Percentiles rank a stretch among this genome's conserved stretches.
Evolutionary conservation across 2,329 filamentous ascomycete genomes (phyloP).

Genomic region (Hirsutella minnesotensis): DNA sequence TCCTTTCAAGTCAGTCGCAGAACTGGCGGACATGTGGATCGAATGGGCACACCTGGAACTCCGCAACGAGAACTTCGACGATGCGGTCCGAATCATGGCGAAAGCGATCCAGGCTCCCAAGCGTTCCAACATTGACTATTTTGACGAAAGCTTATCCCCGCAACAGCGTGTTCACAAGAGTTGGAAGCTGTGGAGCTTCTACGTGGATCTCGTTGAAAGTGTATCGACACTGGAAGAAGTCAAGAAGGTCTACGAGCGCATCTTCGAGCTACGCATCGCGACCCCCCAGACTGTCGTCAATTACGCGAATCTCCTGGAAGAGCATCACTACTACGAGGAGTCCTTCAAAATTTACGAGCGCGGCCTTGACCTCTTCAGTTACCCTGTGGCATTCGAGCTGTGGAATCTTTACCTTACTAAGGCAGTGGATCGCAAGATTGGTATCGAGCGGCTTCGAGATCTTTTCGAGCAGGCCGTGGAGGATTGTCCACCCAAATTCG

Average conservation of each 20-base stretch:
- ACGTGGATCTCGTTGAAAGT: conserved; percentile 93
- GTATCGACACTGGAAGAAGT: conserved; percentile 86
- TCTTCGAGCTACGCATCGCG: conserved; percentile 95
- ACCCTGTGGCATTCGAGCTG: conserved; percentile 93
- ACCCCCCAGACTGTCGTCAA: conserved; percentile 98
- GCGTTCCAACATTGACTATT: conserved; percentile 96
- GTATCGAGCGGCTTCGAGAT: conserved; percentile 86
- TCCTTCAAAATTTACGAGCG: conserved; percentile 97
- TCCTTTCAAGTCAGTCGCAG: conserved; percentile 92
- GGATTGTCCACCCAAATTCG: conserved; percentile 88
- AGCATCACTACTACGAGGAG: conserved; percentile 91
- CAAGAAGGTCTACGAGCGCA: conserved; percentile 87
- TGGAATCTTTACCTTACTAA: conserved; percentile 99
- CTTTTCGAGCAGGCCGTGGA: conserved; percentile 96
- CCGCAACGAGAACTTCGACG: conserved; percentile 89
- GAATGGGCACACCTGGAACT: conserved; percentile 99
- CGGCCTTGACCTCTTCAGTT: conserved; percentile 94
- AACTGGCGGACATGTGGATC: conserved; percentile 96
- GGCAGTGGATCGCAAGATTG: conserved; percentile 89
- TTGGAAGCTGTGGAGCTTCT: conserved; percentile 99
- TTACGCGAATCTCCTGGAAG: conserved; percentile 89
- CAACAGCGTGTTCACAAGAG: conserved; percentile 97
- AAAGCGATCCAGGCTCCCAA: conserved; percentile 97
- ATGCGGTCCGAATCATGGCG: conserved; percentile 89
- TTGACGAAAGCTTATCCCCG: conserved; percentile 85